Evolutionary conservation across 306 rosid species (phyloP).

Genomic region (Ormosia emarginata): DNA sequence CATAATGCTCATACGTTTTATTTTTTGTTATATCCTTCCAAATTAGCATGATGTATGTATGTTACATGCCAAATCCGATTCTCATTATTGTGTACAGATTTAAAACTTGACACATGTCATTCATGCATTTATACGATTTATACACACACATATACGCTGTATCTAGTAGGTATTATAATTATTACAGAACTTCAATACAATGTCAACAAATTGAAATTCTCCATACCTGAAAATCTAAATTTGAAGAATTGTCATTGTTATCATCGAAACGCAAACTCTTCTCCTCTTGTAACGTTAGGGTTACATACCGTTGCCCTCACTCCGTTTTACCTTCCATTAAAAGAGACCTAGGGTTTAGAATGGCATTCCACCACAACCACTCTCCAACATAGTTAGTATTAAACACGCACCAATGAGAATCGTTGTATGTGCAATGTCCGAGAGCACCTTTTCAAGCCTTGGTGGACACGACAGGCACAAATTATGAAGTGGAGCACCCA

Average conservation of each 20-base stretch:
- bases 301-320: constrained; percentile 15
- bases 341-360: constrained; percentile 53
- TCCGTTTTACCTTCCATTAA: constrained; percentile 25
- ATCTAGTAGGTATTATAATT: not conserved
- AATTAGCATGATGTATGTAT: not conserved
- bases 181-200: not conserved
- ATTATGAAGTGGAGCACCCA: not conserved
- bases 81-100: not conserved
- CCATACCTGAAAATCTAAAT: not conserved
- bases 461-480: constrained; percentile 50
- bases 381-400: not conserved
- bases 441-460: constrained; percentile 41
- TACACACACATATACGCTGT: not conserved
- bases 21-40: no score
- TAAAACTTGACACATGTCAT: not conserved
- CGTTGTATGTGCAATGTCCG: constrained; percentile 39
- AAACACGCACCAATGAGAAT: constrained; percentile 36
- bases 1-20: no score
- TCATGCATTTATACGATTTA: not conserved
- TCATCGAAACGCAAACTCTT: not conserved
- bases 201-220: not conserved
- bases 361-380: constrained; percentile 16
- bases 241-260: not conserved
- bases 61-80: not conserved
- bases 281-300: constrained; percentile 24